Evolutionary conservation across 805 yeast species (phyloP).

Genomic region (Starmera pachycereana): DNA sequence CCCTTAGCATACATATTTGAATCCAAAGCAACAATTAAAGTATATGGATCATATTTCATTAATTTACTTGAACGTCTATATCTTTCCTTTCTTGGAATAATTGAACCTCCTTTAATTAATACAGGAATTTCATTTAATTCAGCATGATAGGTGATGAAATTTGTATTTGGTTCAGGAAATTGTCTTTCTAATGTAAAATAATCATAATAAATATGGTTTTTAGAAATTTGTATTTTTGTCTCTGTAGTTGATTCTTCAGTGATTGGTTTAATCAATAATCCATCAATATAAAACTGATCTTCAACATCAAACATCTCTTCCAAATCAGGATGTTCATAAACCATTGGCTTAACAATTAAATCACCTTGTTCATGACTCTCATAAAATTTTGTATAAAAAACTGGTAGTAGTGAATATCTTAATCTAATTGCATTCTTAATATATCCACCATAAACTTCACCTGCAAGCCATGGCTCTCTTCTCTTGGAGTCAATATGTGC

Average conservation of each 20-base stretch:
- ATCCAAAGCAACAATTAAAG: slow-evolving; percentile 53
- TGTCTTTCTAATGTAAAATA: slow-evolving; percentile 27
- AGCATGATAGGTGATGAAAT: slow-evolving; percentile 29
- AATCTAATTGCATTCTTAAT: slow-evolving; percentile 63
- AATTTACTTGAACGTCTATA: slow-evolving; percentile 70
- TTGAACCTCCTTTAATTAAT: slow-evolving; percentile 67
- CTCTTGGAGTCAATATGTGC: slow-evolving; percentile 91
- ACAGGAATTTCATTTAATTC: slow-evolving; percentile 60
- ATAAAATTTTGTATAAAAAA: slow-evolving; percentile 70
- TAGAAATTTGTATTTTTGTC: slow-evolving; percentile 29
- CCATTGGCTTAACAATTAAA: slow-evolving; percentile 65
- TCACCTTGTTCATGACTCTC: slow-evolving; percentile 49
- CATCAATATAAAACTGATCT: slow-evolving; percentile 79
- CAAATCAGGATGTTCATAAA: slow-evolving; percentile 43
- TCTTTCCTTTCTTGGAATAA: slow-evolving; percentile 58
- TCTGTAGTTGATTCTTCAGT: slow-evolving; percentile 38
- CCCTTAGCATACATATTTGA: slow-evolving; percentile 42
- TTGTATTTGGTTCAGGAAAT: slow-evolving; percentile 22
- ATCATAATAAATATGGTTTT: slow-evolving; percentile 45
- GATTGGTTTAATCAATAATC: slow-evolving; percentile 74
- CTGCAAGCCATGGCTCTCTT: slow-evolving; percentile 85
- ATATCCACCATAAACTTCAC: slow-evolving; percentile 57
- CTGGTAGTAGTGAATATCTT: slow-evolving; percentile 71
- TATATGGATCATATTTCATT: slow-evolving; percentile 74
- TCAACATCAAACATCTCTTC: slow-evolving; percentile 48